Conservation (phyloP, 2,329 filamentous ascomycete genomes). For the Botrytis porri region DNA sequence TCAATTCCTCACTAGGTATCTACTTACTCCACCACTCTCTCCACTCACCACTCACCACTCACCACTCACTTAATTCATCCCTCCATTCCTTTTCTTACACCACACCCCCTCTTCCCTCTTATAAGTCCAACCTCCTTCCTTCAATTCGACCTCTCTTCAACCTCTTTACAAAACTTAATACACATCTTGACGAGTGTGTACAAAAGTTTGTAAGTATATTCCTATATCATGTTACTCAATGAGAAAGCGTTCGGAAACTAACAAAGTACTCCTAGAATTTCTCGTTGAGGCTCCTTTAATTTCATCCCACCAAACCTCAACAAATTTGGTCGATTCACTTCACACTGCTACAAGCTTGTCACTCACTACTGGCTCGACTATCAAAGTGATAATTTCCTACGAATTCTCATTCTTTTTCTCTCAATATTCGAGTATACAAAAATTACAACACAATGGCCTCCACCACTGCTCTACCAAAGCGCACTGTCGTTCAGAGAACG, state of each 20-base stretch:
- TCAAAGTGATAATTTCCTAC: background rate
- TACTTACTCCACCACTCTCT: background rate
- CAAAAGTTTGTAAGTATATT: conserved; percentile 2
- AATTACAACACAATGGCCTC: conserved; percentile 34
- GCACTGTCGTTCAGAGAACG: conserved; percentile 30
- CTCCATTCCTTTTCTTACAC: background rate
- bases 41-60: background rate
- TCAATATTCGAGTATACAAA: background rate
- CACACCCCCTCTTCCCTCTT: background rate
- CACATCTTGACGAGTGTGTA: conserved; percentile 14
- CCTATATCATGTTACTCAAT: background rate
- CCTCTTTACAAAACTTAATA: background rate
- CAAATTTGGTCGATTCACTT: conserved; percentile 15
- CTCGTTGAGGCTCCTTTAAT: conserved; percentile 14
- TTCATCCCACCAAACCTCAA: conserved; percentile 13
- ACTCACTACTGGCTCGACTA: background rate
- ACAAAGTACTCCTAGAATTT: background rate
- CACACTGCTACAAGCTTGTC: background rate
- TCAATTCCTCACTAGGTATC: background rate
- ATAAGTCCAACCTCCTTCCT: background rate
- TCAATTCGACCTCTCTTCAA: background rate
- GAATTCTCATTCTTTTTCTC: background rate
- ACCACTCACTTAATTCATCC: background rate
- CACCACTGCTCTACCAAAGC: conserved; percentile 33
- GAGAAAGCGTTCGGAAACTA: background rate